Base-by-base conservation (phyloP, 495 filamentous ascomycete species). In the Penicillium desertorum region DNA sequence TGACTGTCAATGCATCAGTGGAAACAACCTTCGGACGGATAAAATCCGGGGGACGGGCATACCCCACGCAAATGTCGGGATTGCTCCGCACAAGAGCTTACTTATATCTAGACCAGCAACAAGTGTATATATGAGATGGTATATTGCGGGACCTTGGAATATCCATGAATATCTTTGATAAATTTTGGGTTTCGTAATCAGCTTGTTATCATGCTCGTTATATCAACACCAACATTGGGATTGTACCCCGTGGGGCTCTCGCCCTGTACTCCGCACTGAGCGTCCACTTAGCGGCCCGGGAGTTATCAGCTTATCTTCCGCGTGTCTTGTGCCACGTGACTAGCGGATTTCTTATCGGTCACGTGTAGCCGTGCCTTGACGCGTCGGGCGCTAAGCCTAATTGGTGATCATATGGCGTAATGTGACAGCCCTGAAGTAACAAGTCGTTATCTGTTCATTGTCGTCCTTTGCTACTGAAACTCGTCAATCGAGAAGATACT, bases 231-330 rank as follows among this genome's bases (percentile, higher is more conserved):
- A 36, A 36, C 1, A 4, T 37, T 37, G 5, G 16, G 2, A 16
- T 7, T 16, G 2, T n/a, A n/a, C 14, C 34, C 34, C 34, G 54
- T 50, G 45, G 54, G 23, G 36, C 23, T 19, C 12, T 19, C 12
- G 5, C 12, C 30, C 1, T 19, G 25, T 17, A 17, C 16, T 29
- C 27, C 27, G 27, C 27, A 29, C 36, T 4, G n/a, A 17, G 6
- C n/a, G 36, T 39, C 55, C 55, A 57, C 5, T 51, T 12, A 57
- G 27, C 36, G 17, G 9, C 9, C 37, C 11, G 29, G 7, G 3
- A 51, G 23, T 57, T 57, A 57, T 57, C 55, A 57, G 55, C 47
- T 25, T 14, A 57, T 20, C 34, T 37, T 37, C 34, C 5, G 5
- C 14, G 5, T 37, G 34, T 5, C 32, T n/a, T 4, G 14, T 4